Evolutionary conservation across 1,139 yeast species (phyloP).

Genomic region (Pichia kudriavzevii): DNA sequence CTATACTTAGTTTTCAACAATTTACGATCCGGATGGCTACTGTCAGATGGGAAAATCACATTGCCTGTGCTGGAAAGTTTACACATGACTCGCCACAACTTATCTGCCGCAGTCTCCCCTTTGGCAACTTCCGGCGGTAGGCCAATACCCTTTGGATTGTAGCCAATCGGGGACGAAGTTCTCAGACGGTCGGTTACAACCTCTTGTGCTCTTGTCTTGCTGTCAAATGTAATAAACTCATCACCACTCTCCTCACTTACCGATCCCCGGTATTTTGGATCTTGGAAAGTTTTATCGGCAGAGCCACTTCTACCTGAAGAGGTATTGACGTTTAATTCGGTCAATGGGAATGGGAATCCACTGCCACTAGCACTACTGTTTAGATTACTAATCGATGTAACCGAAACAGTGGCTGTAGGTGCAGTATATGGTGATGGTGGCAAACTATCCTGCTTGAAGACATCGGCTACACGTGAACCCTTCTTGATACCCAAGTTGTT

Average conservation of each 20-base stretch:
- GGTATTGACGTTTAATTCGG: conserved; percentile 43
- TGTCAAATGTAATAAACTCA: conserved; percentile 49
- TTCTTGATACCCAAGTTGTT: not conserved
- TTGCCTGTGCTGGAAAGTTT: conserved; percentile 77
- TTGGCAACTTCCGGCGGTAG: not conserved
- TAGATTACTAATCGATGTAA: conserved; percentile 49
- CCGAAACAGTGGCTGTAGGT: conserved; percentile 59
- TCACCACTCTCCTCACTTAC: conserved; percentile 28
- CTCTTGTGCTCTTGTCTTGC: conserved; percentile 33
- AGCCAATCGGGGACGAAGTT: too few relatives aligned
- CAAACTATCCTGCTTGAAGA: conserved; percentile 13
- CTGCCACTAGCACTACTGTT: conserved; percentile 41
- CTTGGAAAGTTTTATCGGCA: too few relatives aligned
- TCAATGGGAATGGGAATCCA: conserved; percentile 48
- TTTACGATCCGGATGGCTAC: conserved; percentile 54
- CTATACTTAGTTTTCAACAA: conserved; percentile 72
- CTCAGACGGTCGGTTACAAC: not conserved
- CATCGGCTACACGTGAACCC: not conserved
- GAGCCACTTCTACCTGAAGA: too few relatives aligned
- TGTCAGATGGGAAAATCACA: conserved; percentile 60
- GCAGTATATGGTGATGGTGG: conserved; percentile 68
- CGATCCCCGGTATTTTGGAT: conserved; percentile 26
- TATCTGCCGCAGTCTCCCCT: conserved; percentile 39
- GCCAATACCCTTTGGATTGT: too few relatives aligned
- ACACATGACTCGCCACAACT: conserved; percentile 82